Evolutionary conservation across 768 basidiomycete species (phyloP), one percentile per base, ranked within the genome.

Genomic region (Mycena filopes): DNA sequence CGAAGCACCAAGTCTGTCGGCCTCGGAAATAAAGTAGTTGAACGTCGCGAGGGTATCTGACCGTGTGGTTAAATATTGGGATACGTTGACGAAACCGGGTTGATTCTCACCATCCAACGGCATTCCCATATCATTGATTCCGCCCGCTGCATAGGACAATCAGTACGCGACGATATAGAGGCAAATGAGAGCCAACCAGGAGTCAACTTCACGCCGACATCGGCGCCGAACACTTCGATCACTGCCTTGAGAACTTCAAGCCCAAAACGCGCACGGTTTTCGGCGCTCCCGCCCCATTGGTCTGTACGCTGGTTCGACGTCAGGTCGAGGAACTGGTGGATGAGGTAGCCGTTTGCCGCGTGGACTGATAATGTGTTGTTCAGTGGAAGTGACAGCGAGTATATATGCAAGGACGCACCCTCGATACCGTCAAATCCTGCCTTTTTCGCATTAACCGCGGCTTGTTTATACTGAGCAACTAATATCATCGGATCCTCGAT

Each of bases 231-330:
- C 40, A 77, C 76, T 18, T 74, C 69, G 36, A 71, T 58, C 54
- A 76, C 45, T 16, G 68, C 74, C 49, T 77, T 73, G 47, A 76
- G 55, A 28, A 71, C 75, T 66, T 80, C 78, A 28, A 79, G 72
- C 7, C 72, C 66, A 72, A 84, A 83, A 12, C 80, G 71, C 5
- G 72, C 65, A 21, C 82, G 75, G 73, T 81, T 81, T 69, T 81
- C 79, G 41, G 79, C 60, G 20, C 74, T 75, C 6, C 82, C 82
- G 21, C 83, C 83, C 76, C 79, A 84, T 45, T 55, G 41, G 54
- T 63, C 81, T 25, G 76, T 79, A 42, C 79, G 77, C 28, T 76
- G 65, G 74, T 82, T 81, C 36, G 72, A 60, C 13, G 64, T 70
- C 54, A 60, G 51, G 66, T 77, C 74, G 42, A 78, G 65, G 69